phyloP scores from a whole-genome alignment of 352 stramenopile genomes.

The Phytophthora cryptogea region DNA sequence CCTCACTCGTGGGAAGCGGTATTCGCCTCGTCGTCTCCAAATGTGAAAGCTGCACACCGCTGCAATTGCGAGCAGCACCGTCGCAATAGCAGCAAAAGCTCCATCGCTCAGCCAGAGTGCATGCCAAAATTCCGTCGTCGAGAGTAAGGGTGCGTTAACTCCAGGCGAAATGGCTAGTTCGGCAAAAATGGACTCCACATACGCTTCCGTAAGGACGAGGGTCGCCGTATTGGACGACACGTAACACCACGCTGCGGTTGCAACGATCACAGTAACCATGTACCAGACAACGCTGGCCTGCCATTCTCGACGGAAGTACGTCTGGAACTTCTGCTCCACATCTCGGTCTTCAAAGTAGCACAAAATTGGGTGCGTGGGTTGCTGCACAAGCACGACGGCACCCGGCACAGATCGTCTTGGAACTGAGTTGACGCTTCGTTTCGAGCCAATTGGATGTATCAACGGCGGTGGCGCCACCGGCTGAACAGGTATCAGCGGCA shows the following conservation, averaged over 20 bases:
- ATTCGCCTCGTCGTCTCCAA: slow-evolving; percentile 34
- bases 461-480: background rate
- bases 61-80: slow-evolving; percentile 38
- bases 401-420: slow-evolving; percentile 34
- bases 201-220: slow-evolving; percentile 23
- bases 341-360: slow-evolving; percentile 59
- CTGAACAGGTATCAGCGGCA: slow-evolving; percentile 25
- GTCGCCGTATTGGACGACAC: slow-evolving; percentile 25
- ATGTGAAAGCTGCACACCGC: slow-evolving; percentile 30
- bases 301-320: slow-evolving; percentile 53
- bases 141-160: slow-evolving; percentile 3
- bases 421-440: slow-evolving; percentile 35
- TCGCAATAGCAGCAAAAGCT: slow-evolving; percentile 28
- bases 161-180: background rate
- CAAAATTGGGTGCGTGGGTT: slow-evolving; percentile 46
- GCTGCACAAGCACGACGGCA: slow-evolving; percentile 40
- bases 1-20: slow-evolving; percentile 35
- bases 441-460: slow-evolving; percentile 20
- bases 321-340: slow-evolving; percentile 69
- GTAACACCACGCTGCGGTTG: slow-evolving; percentile 31
- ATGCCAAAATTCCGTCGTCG: slow-evolving; percentile 11
- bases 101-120: slow-evolving; percentile 29
- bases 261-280: slow-evolving; percentile 39
- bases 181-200: slow-evolving; percentile 19
- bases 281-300: slow-evolving; percentile 36